Evolutionary conservation across 2,329 filamentous ascomycete species (phyloP).

Genomic region (Fusarium liriodendri): DNA sequence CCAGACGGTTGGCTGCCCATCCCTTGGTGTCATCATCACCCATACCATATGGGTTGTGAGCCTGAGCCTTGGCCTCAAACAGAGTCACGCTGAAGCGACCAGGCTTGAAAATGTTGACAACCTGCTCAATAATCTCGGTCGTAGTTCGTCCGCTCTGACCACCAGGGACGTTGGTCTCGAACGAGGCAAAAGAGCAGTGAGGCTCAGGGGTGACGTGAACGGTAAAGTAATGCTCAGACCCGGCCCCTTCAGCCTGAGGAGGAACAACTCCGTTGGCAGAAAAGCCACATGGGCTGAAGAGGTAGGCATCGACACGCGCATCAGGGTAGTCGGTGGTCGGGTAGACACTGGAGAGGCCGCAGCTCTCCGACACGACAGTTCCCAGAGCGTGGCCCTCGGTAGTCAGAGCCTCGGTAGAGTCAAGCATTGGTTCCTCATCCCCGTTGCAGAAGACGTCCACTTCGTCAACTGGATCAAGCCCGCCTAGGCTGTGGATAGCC

Average conservation of each 20-base stretch:
- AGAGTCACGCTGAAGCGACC: slow-evolving; percentile 98
- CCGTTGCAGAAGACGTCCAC: slow-evolving; percentile 87
- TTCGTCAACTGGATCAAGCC: slow-evolving; percentile 67
- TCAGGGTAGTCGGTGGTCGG: slow-evolving; percentile 89
- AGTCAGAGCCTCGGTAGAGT: slow-evolving; percentile 77
- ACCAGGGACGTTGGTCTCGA: slow-evolving; percentile 97
- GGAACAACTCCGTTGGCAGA: slow-evolving; percentile 97
- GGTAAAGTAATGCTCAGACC: slow-evolving; percentile 90
- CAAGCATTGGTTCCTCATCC: slow-evolving; percentile 67
- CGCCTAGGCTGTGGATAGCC: slow-evolving; percentile 69
- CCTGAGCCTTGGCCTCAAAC: slow-evolving; percentile 84
- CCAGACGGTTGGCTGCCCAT: slow-evolving; percentile 60
- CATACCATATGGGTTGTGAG: slow-evolving; percentile 54
- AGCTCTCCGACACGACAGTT: slow-evolving; percentile 89
- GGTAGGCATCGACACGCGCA: slow-evolving; percentile 92
- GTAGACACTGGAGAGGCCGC: slow-evolving; percentile 90
- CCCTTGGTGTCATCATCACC: slow-evolving; percentile 53
- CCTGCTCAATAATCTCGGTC: slow-evolving; percentile 90
- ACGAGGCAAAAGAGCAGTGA: slow-evolving; percentile 96
- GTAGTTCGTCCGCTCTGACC: slow-evolving; percentile 89
- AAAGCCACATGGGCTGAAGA: slow-evolving; percentile 97
- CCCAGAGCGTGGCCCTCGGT: slow-evolving; percentile 95
- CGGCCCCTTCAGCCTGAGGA: slow-evolving; percentile 62
- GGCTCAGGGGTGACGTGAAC: slow-evolving; percentile 98
- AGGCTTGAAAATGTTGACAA: slow-evolving; percentile 95